Evolutionary conservation across 1,284 basidiomycete species (phyloP).

Genomic region (Inonotus obliquus): DNA sequence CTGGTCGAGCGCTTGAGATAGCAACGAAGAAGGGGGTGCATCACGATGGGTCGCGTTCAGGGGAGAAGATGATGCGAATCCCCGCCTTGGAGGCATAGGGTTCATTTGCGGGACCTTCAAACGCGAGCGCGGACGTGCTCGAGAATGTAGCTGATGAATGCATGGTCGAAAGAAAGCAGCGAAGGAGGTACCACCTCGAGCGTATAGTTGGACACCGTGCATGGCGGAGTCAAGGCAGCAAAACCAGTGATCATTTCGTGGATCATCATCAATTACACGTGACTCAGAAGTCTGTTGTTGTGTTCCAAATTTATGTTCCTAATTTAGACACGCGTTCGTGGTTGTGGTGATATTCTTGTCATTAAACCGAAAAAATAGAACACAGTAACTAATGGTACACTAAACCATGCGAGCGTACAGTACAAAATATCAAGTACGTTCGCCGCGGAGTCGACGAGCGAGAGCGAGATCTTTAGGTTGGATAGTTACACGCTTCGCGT

Average conservation of each 20-base stretch:
- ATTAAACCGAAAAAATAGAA: background rate
- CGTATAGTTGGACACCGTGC: constrained; percentile 1
- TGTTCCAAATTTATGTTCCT: too few relatives aligned
- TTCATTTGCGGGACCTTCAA: background rate
- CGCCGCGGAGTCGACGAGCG: constrained; percentile 64
- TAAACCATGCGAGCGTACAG: background rate
- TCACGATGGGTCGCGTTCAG: constrained; percentile 44
- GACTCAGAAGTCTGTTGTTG: background rate
- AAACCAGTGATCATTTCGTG: background rate
- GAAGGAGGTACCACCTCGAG: background rate
- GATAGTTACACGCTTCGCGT: constrained; percentile 67
- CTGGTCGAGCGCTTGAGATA: constrained; percentile 65
- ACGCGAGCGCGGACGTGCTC: background rate
- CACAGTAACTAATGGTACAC: constrained; percentile 8
- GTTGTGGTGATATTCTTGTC: background rate
- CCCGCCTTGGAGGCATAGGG: background rate
- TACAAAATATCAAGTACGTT: constrained; percentile 36
- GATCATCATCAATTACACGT: constrained; percentile 3
- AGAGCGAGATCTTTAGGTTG: constrained; percentile 72
- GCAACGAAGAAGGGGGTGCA: constrained; percentile 44
- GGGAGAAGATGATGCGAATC: constrained; percentile 1
- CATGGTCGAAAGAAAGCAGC: constrained; percentile 7
- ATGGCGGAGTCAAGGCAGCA: background rate
- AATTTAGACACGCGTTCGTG: background rate
- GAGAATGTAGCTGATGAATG: constrained; percentile 1